These are phyloP conservation scores for Chrysoporthe austroafricana DNA, from an alignment of 2,329 filamentous ascomycete genomes.

Conservation along the genomic window DNA sequence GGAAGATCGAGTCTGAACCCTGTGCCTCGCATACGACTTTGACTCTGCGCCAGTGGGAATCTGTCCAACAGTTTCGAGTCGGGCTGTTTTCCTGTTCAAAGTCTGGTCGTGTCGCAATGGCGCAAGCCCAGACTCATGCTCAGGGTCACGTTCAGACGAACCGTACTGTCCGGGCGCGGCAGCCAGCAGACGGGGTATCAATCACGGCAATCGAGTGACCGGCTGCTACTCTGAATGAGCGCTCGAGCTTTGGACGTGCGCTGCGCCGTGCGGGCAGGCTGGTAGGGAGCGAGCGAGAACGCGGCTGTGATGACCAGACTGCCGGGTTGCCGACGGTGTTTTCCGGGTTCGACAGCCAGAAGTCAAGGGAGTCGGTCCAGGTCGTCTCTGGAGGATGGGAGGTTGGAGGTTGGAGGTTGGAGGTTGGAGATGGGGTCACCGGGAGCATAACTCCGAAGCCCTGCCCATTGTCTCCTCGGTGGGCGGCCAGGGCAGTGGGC, in stretches of 20 bases:
- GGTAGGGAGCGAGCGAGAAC: not conserved
- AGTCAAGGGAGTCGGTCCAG: not conserved
- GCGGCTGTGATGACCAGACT: not conserved
- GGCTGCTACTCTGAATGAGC: not conserved
- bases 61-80: not conserved
- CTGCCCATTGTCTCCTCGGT: not conserved
- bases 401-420: slow-evolving; percentile 7
- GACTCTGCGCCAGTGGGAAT: not conserved
- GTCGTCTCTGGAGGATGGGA: not conserved
- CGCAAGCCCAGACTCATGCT: not conserved
- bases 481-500: not conserved
- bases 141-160: not conserved
- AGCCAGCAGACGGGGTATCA: not conserved
- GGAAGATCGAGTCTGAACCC: not conserved
- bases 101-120: not conserved
- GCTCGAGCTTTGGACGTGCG: not conserved
- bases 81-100: not conserved
- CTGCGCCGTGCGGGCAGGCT: not conserved
- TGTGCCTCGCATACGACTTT: not conserved
- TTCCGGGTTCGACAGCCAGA: not conserved
- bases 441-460: slow-evolving; percentile 5
- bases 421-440: slow-evolving; percentile 3
- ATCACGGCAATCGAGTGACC: not conserved
- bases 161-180: not conserved
- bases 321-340: not conserved